Evolutionary conservation across 2,329 filamentous ascomycete genomes (phyloP).

Genomic region (Exutisphaerella laricina): DNA sequence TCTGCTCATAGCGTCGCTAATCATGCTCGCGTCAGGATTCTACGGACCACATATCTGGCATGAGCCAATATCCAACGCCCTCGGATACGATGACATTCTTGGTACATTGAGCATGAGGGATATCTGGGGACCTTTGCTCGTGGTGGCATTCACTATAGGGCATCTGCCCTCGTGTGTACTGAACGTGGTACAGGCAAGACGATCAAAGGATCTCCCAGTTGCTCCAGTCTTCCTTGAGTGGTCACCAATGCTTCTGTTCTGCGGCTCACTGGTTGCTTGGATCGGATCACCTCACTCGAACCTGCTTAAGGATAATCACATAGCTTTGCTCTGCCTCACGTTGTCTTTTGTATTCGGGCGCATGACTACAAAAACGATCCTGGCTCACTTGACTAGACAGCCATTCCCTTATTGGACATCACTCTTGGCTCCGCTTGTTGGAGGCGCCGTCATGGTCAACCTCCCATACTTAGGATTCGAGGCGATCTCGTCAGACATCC

Average conservation of each 20-base stretch:
- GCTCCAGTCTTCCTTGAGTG: conserved; percentile 86
- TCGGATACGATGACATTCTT: conserved; percentile 60
- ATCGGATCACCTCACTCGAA: conserved; percentile 83
- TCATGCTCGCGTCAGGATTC: conserved; percentile 83
- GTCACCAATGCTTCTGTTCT: conserved; percentile 84
- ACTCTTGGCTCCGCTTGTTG: conserved; percentile 79
- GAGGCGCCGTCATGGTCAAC: conserved; percentile 77
- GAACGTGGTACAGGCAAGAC: conserved; percentile 76
- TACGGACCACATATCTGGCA: conserved; percentile 88
- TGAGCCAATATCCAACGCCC: conserved; percentile 61
- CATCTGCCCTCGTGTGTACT: conserved; percentile 86
- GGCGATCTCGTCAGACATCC: conserved; percentile 54
- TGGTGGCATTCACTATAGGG: conserved; percentile 43
- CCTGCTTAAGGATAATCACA: conserved; percentile 74
- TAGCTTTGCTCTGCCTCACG: conserved; percentile 86
- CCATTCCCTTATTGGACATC: conserved; percentile 97
- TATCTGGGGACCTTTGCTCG: conserved; percentile 66
- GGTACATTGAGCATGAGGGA: conserved; percentile 74
- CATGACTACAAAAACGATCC: conserved; percentile 98
- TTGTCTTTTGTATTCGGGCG: conserved; percentile 97
- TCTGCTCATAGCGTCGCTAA: conserved; percentile 74
- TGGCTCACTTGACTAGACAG: conserved; percentile 87
- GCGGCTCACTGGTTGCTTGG: conserved; percentile 70
- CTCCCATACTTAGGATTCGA: conserved; percentile 70
- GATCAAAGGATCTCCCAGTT: conserved; percentile 65